Base-by-base conservation (phyloP, 2,329 filamentous ascomycete genomes). In the Aaosphaeria arxii region DNA sequence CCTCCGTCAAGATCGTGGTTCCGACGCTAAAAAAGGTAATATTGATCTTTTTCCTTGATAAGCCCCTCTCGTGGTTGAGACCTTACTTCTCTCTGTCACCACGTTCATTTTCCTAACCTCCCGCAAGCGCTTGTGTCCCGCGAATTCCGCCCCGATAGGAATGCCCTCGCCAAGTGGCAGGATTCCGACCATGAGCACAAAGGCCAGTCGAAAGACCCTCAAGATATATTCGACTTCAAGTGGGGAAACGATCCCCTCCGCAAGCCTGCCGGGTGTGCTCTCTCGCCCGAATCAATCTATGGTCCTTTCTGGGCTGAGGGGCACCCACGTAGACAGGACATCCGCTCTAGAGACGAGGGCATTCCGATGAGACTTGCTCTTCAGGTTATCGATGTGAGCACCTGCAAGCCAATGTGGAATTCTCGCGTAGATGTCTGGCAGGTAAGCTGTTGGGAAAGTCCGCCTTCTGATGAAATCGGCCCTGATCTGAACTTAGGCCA, bases 341-440 rank as follows among this genome's bases (percentile, higher is more conserved):
- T 81, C 30, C 69, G 64, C 6, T 75, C 79, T 45, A 66, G 66
- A 17, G 69, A 79, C 56, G 49, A 49, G 2, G 79, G 78, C 40
- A 65, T 82, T 28, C 68, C 71, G 35, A 62, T 80, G 36, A 70
- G 72, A 6, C 60, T 80, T 13, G 77, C 79, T 55, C 69, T 77
- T 47, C 78, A 81, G 58, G 68, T 80, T 41, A 68, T 81, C 40
- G 77, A 82, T 51, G 69, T 78, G 32, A 64, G 69, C 24, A 80
- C 77, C 7, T 81, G 78, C 64, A 62, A 78, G 57, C 73, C 75
- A 7, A 70, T 80, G 1, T 62, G 72, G 3, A 61, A 74, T 41
- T 66, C 74, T 11, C 76, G 70, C 43, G 58, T 81, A 30, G 78
- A 82, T 49, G 73, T 80, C 54, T 81, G 79, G 78, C 52, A 74